A percentile compares a stretch with the other conserved stretches of the same genome.
These are phyloP conservation scores for Paecilomyces niveus DNA, from an alignment of 2,329 filamentous ascomycete species.

Conservation along the genomic window DNA sequence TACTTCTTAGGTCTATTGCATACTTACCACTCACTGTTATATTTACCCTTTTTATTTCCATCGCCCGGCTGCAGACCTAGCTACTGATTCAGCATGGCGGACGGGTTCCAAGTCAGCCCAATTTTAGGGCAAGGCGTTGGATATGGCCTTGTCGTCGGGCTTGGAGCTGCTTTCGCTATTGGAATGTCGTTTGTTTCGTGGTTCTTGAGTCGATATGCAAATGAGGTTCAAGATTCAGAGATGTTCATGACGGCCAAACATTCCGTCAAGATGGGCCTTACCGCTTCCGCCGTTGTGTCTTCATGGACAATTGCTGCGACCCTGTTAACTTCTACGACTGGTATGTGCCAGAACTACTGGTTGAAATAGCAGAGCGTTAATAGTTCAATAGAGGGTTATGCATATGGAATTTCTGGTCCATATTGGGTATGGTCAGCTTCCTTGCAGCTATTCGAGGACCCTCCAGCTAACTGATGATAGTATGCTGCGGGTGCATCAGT, in stretches of 20 bases:
- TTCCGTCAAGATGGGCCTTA: constrained; percentile 29
- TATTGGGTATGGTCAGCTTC: not conserved
- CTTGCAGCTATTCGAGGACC: not conserved
- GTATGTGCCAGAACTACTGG: constrained; percentile 3
- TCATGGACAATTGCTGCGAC: constrained; percentile 43
- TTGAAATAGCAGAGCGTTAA: not conserved
- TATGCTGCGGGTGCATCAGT: not conserved
- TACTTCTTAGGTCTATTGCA: not conserved
- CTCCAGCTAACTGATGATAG: not conserved
- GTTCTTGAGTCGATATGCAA: constrained; percentile 1
- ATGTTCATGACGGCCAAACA: constrained; percentile 20
- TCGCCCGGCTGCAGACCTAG: not conserved
- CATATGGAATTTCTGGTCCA: constrained; percentile 24
- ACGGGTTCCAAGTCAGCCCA: not conserved
- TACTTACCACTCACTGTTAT: not conserved
- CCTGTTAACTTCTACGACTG: constrained; percentile 28
- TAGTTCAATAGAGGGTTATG: constrained; percentile 17
- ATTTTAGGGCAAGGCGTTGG: not conserved
- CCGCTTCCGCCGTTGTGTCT: constrained; percentile 38
- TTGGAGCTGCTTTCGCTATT: constrained; percentile 1
- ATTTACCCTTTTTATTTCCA: not conserved
- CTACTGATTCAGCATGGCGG: not conserved
- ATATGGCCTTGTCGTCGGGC: not conserved
- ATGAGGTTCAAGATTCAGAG: constrained; percentile 9
- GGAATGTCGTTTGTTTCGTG: constrained; percentile 1